A percentile compares a stretch with the other conserved stretches of the same genome.
phyloP scores from a whole-genome alignment of 768 basidiomycete genomes.

The Daedaleopsis sinensis region DNA sequence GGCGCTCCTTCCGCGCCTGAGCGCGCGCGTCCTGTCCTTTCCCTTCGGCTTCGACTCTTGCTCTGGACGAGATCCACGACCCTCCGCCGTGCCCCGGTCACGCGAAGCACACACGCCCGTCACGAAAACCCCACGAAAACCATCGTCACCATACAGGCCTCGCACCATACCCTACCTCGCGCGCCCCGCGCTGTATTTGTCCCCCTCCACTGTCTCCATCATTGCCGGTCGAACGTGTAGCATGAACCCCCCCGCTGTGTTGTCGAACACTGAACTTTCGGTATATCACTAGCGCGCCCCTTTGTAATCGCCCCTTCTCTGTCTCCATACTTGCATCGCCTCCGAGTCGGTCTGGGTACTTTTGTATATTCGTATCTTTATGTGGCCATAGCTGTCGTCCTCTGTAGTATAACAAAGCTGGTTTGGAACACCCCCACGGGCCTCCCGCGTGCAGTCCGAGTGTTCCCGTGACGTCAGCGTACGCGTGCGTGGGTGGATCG shows the following conservation, averaged over 20 bases:
- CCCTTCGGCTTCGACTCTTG: constrained; percentile 18
- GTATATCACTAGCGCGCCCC: constrained; percentile 27
- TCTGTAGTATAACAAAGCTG: constrained; percentile 30
- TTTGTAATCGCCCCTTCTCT: constrained; percentile 27
- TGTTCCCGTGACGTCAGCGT: neutral
- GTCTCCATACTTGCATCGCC: constrained; percentile 21
- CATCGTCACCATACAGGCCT: constrained; percentile 1
- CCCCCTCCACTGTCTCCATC: constrained; percentile 19
- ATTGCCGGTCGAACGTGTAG: constrained; percentile 30
- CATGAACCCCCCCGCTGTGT: constrained; percentile 26
- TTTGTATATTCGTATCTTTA: constrained; percentile 26
- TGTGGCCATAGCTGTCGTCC: constrained; percentile 15
- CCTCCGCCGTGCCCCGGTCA: constrained; percentile 15
- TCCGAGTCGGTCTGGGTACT: constrained; percentile 10
- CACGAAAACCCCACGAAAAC: constrained; percentile 26
- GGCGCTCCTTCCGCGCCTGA: constrained; percentile 60
- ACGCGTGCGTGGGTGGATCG: neutral
- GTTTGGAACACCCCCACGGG: constrained; percentile 19
- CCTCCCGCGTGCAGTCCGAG: neutral
- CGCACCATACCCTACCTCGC: constrained; percentile 11
- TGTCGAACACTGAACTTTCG: constrained; percentile 28
- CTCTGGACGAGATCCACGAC: constrained; percentile 27
- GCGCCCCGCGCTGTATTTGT: constrained; percentile 18
- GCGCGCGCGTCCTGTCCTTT: constrained; percentile 8
- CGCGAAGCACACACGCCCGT: constrained; percentile 15